Conservation (phyloP, 1,284 basidiomycete species). For the Tylopilus sp. region DNA sequence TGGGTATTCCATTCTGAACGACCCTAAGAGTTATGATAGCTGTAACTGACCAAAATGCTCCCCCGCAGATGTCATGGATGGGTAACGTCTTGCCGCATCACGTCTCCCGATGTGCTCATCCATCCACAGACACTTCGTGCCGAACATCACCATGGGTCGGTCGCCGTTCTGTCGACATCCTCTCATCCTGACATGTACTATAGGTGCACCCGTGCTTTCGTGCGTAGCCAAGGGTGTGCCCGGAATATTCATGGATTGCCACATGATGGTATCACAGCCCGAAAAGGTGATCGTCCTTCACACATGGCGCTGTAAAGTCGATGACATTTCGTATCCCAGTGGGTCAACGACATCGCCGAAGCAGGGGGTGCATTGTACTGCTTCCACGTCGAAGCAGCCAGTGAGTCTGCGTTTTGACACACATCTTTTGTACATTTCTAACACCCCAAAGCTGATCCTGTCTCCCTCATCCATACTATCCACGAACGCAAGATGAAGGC, state of each 20-base stretch:
- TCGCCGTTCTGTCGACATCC: slow-evolving; percentile 9
- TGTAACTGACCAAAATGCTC: slow-evolving; percentile 3
- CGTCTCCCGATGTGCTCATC: slow-evolving; percentile 8
- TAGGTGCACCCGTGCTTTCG: slow-evolving; percentile 86
- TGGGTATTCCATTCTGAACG: slow-evolving; percentile 57
- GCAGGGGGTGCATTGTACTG: slow-evolving; percentile 95
- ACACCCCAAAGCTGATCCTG: slow-evolving; percentile 57
- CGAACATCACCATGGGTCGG: slow-evolving; percentile 94
- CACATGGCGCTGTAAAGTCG: not conserved
- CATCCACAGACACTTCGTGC: slow-evolving; percentile 84
- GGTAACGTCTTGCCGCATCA: slow-evolving; percentile 46
- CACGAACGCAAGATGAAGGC: slow-evolving; percentile 80
- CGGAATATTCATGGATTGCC: slow-evolving; percentile 99
- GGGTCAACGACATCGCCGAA: slow-evolving; percentile 94
- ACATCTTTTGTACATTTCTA: slow-evolving; percentile 3
- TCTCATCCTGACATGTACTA: slow-evolving; percentile 9
- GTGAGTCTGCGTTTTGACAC: slow-evolving; percentile 45
- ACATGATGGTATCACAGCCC: slow-evolving; percentile 99
- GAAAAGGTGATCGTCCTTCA: slow-evolving; percentile 57
- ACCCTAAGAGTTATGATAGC: too few species aligned
- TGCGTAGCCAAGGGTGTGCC: slow-evolving; percentile 89
- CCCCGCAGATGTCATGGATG: slow-evolving; percentile 89
- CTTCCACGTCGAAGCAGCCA: slow-evolving; percentile 95
- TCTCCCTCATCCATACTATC: slow-evolving; percentile 74
- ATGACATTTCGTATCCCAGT: slow-evolving; percentile 46